Evolutionary conservation across 192 early-diverging fungal genomes (phyloP).

Genomic region (Endogone sp.): DNA sequence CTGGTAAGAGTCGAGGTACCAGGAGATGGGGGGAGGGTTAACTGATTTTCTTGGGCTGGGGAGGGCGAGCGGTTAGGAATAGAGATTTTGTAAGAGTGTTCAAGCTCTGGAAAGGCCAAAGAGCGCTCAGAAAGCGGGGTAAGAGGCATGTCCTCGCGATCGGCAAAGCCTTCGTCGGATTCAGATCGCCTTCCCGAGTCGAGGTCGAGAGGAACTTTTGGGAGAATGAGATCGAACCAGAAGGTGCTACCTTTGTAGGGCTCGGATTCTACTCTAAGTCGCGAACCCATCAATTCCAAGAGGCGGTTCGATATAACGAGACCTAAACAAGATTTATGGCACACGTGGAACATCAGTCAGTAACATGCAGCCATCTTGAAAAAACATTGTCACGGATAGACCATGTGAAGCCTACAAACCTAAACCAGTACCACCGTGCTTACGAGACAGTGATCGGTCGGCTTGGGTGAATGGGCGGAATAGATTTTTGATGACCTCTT

Average conservation of each 20-base stretch:
- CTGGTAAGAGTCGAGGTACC: too few species aligned
- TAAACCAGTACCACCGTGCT: slow-evolving; percentile 40
- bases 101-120: too few species aligned
- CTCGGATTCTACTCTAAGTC: slow-evolving; percentile 41
- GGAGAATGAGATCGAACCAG: background rate
- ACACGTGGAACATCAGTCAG: slow-evolving; percentile 33
- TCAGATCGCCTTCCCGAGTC: too few species aligned
- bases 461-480: slow-evolving; percentile 44
- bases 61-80: too few species aligned
- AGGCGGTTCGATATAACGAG: slow-evolving; percentile 53
- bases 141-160: too few species aligned
- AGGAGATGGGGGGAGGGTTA: too few species aligned
- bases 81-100: too few species aligned
- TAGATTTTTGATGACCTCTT: slow-evolving; percentile 24
- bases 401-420: background rate
- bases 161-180: too few species aligned
- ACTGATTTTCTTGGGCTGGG: too few species aligned
- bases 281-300: slow-evolving; percentile 52
- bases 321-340: slow-evolving; percentile 30
- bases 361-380: background rate
- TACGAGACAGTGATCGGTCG: slow-evolving; percentile 38
- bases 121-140: too few species aligned
- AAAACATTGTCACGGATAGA: too few species aligned
- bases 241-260: slow-evolving; percentile 40
- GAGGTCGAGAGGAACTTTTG: too few species aligned